phyloP scores from a whole-genome alignment of 2,329 filamentous ascomycete genomes.

The Ceratocystis papillata region DNA sequence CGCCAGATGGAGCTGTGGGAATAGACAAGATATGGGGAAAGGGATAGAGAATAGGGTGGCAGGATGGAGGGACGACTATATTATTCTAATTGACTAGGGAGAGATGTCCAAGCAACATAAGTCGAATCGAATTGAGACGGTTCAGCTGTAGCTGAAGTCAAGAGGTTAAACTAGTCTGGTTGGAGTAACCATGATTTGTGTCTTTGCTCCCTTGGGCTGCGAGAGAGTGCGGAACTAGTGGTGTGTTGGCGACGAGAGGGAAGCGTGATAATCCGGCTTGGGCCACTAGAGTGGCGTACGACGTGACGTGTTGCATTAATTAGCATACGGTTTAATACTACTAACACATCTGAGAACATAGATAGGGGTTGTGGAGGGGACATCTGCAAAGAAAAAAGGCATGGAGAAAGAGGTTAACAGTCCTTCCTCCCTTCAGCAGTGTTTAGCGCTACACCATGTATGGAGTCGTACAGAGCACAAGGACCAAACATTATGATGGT shows the following conservation, averaged over 20 bases:
- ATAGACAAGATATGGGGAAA: no score
- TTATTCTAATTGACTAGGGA: no score
- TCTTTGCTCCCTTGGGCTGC: neutral
- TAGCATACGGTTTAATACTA: neutral
- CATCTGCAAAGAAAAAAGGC: neutral
- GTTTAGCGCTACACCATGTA: neutral
- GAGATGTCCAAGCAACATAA: no score
- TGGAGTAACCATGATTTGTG: neutral
- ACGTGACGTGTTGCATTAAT: no score
- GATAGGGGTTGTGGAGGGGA: neutral
- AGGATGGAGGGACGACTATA: no score
- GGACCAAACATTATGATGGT: neutral
- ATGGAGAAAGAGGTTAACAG: neutral
- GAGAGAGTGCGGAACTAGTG: neutral
- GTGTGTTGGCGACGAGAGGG: neutral
- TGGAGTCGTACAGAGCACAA: neutral
- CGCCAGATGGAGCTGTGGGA: no score
- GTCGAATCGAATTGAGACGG: neutral
- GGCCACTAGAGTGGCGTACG: no score
- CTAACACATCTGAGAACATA: neutral
- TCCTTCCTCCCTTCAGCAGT: neutral
- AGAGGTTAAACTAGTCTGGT: neutral
- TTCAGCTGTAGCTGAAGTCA: neutral
- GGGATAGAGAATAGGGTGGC: no score
- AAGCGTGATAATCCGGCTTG: neutral